These are phyloP conservation scores for Daldinia grandis DNA, from an alignment of 495 filamentous ascomycete species.

Conservation along the genomic window DNA sequence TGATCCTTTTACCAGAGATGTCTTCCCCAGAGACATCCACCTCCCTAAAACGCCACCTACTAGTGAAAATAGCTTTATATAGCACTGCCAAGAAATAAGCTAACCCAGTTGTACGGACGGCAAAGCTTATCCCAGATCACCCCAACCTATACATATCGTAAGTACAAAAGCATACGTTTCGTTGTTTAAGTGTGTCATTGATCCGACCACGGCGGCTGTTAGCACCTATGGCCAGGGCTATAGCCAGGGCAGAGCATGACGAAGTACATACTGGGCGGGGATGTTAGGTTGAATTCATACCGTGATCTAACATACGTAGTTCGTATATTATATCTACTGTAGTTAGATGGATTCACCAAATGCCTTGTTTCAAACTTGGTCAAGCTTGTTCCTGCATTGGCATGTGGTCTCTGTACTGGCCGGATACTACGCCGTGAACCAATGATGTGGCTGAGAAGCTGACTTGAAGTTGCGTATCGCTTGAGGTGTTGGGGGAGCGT, in stretches of 20 bases:
- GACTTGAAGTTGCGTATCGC: conserved; percentile 35
- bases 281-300: conserved; percentile 17
- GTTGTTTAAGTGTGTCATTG: conserved; percentile 9
- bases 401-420: conserved; percentile 2
- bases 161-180: neutral
- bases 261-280: neutral
- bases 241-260: neutral
- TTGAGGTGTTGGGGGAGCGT: conserved; percentile 28
- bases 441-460: conserved; percentile 37
- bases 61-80: conserved; percentile 10
- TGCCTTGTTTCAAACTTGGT: conserved; percentile 39
- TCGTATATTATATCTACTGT: conserved; percentile 22
- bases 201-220: conserved; percentile 26
- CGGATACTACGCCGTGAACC: conserved; percentile 6
- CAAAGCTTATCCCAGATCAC: conserved; percentile 14
- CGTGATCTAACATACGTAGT: conserved; percentile 17
- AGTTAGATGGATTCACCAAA: conserved; percentile 24
- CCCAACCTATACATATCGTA: neutral
- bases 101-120: conserved; percentile 1
- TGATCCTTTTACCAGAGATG: conserved; percentile 27
- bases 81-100: conserved; percentile 5
- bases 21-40: conserved; percentile 23
- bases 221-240: neutral
- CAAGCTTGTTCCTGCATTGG: conserved; percentile 38
- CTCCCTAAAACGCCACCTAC: conserved; percentile 10